These are phyloP conservation scores for Tephrocybe sp. DNA, from an alignment of 768 basidiomycete species.

Conservation along the genomic window DNA sequence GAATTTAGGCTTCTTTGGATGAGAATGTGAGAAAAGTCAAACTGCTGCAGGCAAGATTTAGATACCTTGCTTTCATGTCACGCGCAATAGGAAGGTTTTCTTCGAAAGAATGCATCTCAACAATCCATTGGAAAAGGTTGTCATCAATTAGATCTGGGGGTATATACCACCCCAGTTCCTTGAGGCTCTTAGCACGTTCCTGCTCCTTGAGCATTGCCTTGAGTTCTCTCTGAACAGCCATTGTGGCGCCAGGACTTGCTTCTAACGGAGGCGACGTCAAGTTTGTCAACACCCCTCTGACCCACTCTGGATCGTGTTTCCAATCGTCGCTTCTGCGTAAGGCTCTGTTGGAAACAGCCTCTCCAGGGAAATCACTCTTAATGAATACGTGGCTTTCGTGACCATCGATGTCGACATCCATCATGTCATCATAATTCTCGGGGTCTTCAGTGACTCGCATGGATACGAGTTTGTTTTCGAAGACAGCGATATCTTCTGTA, in stretches of 20 bases:
- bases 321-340: conserved; percentile 40
- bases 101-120: conserved; percentile 73
- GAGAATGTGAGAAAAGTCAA: background rate
- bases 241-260: conserved; percentile 49
- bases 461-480: conserved; percentile 11
- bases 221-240: conserved; percentile 61
- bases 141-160: conserved; percentile 63
- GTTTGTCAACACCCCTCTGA: conserved; percentile 36
- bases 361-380: conserved; percentile 16
- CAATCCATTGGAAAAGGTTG: conserved; percentile 71
- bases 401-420: conserved; percentile 35
- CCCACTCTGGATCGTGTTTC: conserved; percentile 52
- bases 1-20: conserved; percentile 52
- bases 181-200: conserved; percentile 37
- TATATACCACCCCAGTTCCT: conserved; percentile 70
- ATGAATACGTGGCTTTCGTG: conserved; percentile 29
- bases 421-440: conserved; percentile 43
- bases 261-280: conserved; percentile 61
- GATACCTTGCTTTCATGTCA: conserved; percentile 51
- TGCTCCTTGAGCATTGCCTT: conserved; percentile 62
- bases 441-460: conserved; percentile 20
- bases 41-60: conserved; percentile 7
- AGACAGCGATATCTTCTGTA: conserved; percentile 38
- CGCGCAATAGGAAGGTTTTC: conserved; percentile 54
- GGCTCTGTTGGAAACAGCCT: conserved; percentile 11